Evolutionary conservation across 257 asterid genomes (phyloP), one percentile per base, ranked within the genome.

Genomic region (Capsicum rhomboideum): DNA sequence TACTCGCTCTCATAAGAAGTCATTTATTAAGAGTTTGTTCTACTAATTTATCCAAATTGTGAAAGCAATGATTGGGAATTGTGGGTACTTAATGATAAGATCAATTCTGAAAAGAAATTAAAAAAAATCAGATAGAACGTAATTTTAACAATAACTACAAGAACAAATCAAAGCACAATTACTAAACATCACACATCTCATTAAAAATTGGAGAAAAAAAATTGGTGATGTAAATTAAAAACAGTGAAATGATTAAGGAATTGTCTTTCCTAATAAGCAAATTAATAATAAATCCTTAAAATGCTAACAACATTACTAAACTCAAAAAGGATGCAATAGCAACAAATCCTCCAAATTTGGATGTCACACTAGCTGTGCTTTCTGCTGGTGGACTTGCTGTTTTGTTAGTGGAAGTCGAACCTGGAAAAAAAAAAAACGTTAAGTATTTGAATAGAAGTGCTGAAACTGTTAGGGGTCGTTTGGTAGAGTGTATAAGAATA

Each of bases 331-430:
- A 79, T 20, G 84, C 86, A 79, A 78, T 12, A 40, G 53, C 37
- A 9, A 83, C 42, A 49, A 31, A 56, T n/a, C 56, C 78, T 58
- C 82, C 86, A 67, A 64, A 53, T 50, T 78, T 82, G 63, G 86
- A 83, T 26, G 66, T 67, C 11, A 55, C 14, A 9, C 6, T 80
- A 54, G 49, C 78, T 46, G 80, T 81, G 53, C 20, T 78, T n/a
- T 16, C 44, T 42, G 16, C 13, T 17, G 86, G 86, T 44, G 86
- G 53, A 54, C 31, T 34, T 37, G 64, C 31, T 42, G 40, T 52
- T 6, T 71, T 49, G 78, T 20, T 46, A 17, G 8, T 82, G 2
- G 53, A 50, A 29, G 42, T 46, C 11, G 84, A 66, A 67, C 78
- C 86, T 86, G 67, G 40, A 18, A 55, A 74, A 44, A 16, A 34